Base-by-base conservation (phyloP, 139 green algal species). In the Ulvella scutata region DNA sequence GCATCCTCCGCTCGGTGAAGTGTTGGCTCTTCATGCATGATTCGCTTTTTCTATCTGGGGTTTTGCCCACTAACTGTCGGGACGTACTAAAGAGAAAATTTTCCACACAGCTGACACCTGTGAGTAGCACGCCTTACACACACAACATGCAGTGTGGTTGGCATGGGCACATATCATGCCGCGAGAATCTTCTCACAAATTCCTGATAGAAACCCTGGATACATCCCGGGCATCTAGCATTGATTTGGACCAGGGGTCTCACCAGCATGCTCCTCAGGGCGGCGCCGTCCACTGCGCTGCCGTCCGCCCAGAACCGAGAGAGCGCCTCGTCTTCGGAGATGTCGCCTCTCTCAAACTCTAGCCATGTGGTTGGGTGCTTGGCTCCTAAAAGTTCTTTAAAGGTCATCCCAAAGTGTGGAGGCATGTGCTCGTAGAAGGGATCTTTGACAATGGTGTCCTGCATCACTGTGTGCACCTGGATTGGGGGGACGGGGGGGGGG, bases 311-410 rank as follows among this genome's bases (percentile, higher is more conserved):
- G 79, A 96, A 96, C 26, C 85, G 89, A 10, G 35, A 44, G 0
- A 91, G 35, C 20, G 94, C 61, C 75, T 94, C 72, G 10, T 87
- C 75, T 74, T 96, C 85, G 0, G 34, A 73, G 60, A 96, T 90
- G 0, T 83, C 28, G 1, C 82, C 91, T 9, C 73, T 83, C 43
- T 96, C 91, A 85, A 96, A 96, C 36, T 92, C 86, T 2, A 96
- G 40, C 91, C 91, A 96, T 3, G 90, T 85, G 2, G 83, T 89
- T 34, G 91, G 91, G 62, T 96, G 91, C 82, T 96, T 96, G 28
- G 79, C 74, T 3, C 80, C 73, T 37, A 96, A 79, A 21, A 96
- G 78, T 79, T 95, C 88, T 38, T 87, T 76, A 61, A 93, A 89
- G 7, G 73, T 76, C 67, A 85, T 83, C 43, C 39, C 38, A 60